Evolutionary conservation across 1,139 yeast genomes (phyloP).

Genomic region (Saccharomyces hybrid): DNA sequence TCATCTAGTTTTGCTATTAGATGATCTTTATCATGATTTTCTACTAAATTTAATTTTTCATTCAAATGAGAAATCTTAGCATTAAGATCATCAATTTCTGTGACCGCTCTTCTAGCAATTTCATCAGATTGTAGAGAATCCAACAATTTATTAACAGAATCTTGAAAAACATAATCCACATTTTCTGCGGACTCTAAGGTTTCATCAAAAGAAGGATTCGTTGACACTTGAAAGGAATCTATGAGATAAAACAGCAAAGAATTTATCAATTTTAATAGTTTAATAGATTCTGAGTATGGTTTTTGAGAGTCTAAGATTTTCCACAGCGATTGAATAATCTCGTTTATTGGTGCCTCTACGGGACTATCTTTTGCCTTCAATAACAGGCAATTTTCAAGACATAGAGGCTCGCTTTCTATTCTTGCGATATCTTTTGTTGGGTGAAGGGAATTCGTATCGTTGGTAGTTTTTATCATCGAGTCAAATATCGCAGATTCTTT

Average conservation of each 20-base stretch:
- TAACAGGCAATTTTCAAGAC: conserved; percentile 6
- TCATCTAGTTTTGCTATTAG: conserved; percentile 38
- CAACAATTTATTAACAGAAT: conserved; percentile 65
- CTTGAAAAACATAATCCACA: conserved; percentile 43
- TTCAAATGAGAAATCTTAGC: conserved; percentile 43
- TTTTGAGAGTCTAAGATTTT: conserved; percentile 11
- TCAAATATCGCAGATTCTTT: background rate
- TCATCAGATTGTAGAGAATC: conserved; percentile 78
- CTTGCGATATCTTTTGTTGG: background rate
- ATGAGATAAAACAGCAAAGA: background rate
- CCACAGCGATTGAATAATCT: conserved; percentile 7
- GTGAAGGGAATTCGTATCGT: conserved; percentile 1
- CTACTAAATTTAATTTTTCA: conserved; percentile 54
- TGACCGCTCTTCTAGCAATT: conserved; percentile 66
- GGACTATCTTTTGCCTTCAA: conserved; percentile 7
- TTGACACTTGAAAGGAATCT: background rate
- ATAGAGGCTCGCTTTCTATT: background rate
- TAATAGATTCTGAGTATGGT: conserved; percentile 19
- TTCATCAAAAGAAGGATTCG: background rate
- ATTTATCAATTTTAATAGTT: conserved; percentile 28
- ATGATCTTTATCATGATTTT: conserved; percentile 51
- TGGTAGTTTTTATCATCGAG: background rate
- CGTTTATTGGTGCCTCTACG: conserved; percentile 8
- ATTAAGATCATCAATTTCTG: conserved; percentile 56
- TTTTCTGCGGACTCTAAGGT: background rate